A percentile compares a stretch with the other conserved stretches of the same genome.
Conservation (phyloP, 2,329 filamentous ascomycete species). For the Sclerotinia nivalis region DNA sequence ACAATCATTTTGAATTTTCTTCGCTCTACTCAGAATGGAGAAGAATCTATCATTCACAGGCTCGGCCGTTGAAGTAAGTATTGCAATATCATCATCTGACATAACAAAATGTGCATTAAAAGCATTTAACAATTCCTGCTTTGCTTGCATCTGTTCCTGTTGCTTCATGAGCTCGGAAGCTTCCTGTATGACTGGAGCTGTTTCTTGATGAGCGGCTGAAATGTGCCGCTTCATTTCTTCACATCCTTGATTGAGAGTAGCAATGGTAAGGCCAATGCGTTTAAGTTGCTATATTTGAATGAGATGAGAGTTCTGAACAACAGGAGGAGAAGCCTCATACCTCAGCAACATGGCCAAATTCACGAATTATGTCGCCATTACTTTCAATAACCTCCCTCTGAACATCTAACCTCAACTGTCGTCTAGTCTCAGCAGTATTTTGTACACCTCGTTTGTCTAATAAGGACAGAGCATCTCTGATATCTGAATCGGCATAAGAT, state of each 20-base stretch:
- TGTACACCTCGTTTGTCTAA: conserved; percentile 70
- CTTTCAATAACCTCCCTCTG: conserved; percentile 92
- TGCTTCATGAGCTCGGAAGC: conserved; percentile 72
- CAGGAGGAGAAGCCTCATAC: conserved; percentile 48
- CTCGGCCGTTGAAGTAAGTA: conserved; percentile 74
- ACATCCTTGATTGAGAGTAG: conserved; percentile 76
- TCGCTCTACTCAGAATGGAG: conserved; percentile 71
- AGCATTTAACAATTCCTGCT: conserved; percentile 73
- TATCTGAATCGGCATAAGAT: conserved; percentile 90
- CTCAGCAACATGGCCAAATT: conserved; percentile 88
- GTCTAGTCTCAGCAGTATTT: conserved; percentile 76
- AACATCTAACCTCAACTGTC: conserved; percentile 76
- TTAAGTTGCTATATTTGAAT: conserved; percentile 69
- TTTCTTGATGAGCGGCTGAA: conserved; percentile 71
- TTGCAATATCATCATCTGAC: conserved; percentile 75
- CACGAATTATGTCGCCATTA: conserved; percentile 83
- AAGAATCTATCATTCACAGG: conserved; percentile 89
- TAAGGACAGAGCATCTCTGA: conserved; percentile 78
- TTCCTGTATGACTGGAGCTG: conserved; percentile 73
- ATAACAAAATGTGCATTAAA: conserved; percentile 84
- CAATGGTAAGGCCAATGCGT: conserved; percentile 77
- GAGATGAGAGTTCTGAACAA: conserved; percentile 32
- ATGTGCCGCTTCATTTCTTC: conserved; percentile 79
- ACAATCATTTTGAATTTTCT: conserved; percentile 85
- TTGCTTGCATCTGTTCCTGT: conserved; percentile 72